These are phyloP conservation scores for Fusarium subglutinans DNA, from an alignment of 2,329 filamentous ascomycete species.

Conservation along the genomic window DNA sequence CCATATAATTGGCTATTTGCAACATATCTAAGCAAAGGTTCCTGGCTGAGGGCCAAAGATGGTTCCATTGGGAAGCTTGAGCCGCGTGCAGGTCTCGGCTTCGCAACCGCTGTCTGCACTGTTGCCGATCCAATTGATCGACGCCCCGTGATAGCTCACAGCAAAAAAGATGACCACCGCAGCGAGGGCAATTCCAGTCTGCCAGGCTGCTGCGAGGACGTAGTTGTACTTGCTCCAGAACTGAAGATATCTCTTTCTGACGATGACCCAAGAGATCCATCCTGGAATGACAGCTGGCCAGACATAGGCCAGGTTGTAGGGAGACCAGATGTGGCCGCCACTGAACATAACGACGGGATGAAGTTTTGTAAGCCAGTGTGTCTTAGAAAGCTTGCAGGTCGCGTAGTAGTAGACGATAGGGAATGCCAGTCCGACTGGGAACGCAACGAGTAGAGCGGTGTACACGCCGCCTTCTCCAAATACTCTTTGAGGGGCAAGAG, in stretches of 20 bases:
- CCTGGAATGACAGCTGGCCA: slow-evolving; percentile 59
- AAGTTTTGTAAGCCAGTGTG: slow-evolving; percentile 50
- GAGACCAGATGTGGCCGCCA: slow-evolving; percentile 53
- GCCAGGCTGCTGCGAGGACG: slow-evolving; percentile 58
- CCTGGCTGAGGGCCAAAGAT: slow-evolving; percentile 43
- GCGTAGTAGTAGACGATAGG: slow-evolving; percentile 51
- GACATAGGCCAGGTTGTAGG: slow-evolving; percentile 58
- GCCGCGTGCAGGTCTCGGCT: slow-evolving; percentile 31
- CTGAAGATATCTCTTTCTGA: slow-evolving; percentile 54
- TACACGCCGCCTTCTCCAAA: slow-evolving; percentile 51
- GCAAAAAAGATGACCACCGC: slow-evolving; percentile 62
- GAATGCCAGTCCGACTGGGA: slow-evolving; percentile 51
- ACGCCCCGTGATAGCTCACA: slow-evolving; percentile 50
- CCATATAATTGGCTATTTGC: background rate
- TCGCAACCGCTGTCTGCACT: slow-evolving; percentile 42
- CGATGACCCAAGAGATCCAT: slow-evolving; percentile 57
- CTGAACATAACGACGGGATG: slow-evolving; percentile 57
- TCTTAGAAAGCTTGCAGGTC: slow-evolving; percentile 47
- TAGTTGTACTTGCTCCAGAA: slow-evolving; percentile 63
- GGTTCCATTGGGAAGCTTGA: slow-evolving; percentile 40
- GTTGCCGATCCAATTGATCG: slow-evolving; percentile 59
- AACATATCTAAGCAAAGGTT: slow-evolving; percentile 6
- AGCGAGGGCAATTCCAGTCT: slow-evolving; percentile 56
- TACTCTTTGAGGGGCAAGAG: slow-evolving; percentile 50
- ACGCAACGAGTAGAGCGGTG: slow-evolving; percentile 50